Evolutionary conservation across 75 land plant species (phyloP).

Genomic region (Picea glauca): DNA sequence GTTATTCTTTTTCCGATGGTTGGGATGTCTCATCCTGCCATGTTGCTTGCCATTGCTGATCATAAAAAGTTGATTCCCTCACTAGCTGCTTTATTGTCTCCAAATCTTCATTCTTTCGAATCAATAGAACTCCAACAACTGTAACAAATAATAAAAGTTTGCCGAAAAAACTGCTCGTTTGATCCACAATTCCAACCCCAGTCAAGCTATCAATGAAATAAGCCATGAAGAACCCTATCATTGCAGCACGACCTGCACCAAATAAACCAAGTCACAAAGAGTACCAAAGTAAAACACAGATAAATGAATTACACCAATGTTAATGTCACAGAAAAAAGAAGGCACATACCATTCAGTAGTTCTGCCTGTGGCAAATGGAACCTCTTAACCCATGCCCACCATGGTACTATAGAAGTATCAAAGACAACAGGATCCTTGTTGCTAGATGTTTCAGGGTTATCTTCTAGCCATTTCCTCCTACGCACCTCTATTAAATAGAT

Average conservation of each 20-base stretch:
- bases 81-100: conserved; percentile 59
- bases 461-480: conserved; percentile 93
- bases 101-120: conserved; percentile 86
- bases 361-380: conserved; percentile 98
- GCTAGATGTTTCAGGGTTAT: conserved; percentile 81
- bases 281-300: not conserved
- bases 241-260: conserved; percentile 91
- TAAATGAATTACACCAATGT: not conserved
- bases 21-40: conserved; percentile 71
- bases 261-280: not conserved
- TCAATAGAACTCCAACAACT: conserved; percentile 72
- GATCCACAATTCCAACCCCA: conserved; percentile 92
- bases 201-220: conserved; percentile 88
- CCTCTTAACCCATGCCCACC: conserved; percentile 99
- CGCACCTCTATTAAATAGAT: conserved; percentile 62
- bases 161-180: conserved; percentile 89
- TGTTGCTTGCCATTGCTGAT: conserved; percentile 99
- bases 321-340: not conserved
- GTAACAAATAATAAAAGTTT: conserved; percentile 76
- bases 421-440: conserved; percentile 76
- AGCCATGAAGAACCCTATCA: conserved; percentile 94
- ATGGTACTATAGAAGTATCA: conserved; percentile 88
- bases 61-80: conserved; percentile 88
- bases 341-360: conserved; percentile 69
- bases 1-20: conserved; percentile 18